Evolutionary conservation across 495 filamentous ascomycete species (phyloP).

Genomic region (Choiromyces venosus): DNA sequence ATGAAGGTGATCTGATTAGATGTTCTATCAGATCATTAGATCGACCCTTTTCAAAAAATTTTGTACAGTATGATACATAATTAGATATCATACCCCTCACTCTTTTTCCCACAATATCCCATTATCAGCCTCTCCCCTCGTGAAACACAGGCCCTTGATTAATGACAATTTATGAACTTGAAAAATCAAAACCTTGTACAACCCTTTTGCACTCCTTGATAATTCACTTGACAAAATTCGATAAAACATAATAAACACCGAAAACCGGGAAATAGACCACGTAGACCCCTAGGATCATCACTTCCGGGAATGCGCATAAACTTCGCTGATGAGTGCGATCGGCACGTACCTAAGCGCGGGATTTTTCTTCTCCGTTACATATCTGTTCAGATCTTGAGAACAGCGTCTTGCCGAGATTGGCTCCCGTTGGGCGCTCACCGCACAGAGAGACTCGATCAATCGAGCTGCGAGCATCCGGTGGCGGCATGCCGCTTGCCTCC

Average conservation of each 20-base stretch:
- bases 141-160: neutral
- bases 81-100: neutral
- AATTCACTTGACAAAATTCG: neutral
- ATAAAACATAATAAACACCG: neutral
- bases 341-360: neutral
- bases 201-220: neutral
- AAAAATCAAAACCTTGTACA: too few species aligned
- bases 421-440: neutral
- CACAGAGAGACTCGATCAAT: neutral
- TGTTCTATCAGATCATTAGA: too few species aligned
- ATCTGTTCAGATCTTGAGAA: neutral
- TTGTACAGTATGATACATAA: too few species aligned
- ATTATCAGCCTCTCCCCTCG: neutral
- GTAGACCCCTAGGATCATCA: neutral
- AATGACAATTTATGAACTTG: neutral
- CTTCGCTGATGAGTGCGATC: neutral
- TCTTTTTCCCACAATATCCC: neutral
- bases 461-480: neutral
- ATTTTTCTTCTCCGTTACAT: neutral
- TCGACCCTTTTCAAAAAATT: too few species aligned
- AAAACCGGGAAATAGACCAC: too few species aligned
- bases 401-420: neutral
- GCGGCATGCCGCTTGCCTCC: neutral
- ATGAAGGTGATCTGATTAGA: too few species aligned
- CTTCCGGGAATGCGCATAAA: neutral